Percentiles rank a stretch among this genome's conserved stretches.
These are phyloP conservation scores for Pestalotiopsis sp. DNA, from an alignment of 2,329 filamentous ascomycete species.

Conservation along the genomic window DNA sequence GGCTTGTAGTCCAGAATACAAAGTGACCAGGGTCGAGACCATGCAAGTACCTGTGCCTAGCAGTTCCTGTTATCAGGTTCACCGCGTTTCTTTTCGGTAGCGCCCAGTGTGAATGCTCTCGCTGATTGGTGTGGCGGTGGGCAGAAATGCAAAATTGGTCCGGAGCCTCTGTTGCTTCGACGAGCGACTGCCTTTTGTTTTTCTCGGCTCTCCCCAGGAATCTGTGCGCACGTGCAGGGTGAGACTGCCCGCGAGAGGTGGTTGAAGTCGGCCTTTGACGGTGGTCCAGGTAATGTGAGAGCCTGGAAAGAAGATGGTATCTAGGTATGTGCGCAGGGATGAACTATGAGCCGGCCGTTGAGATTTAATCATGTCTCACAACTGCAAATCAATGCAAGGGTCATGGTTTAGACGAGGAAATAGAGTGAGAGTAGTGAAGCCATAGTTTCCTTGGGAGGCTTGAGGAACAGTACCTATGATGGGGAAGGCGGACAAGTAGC, in stretches of 20 bases:
- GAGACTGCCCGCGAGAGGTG: constrained; percentile 21
- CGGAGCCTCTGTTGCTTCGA: constrained; percentile 9
- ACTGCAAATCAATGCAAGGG: constrained; percentile 10
- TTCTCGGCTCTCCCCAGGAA: constrained; percentile 13
- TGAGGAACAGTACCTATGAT: not conserved
- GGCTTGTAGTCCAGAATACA: constrained; percentile 25
- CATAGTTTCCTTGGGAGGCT: not conserved
- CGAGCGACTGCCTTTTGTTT: constrained; percentile 2
- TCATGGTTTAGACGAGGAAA: not conserved
- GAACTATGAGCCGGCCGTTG: constrained; percentile 10
- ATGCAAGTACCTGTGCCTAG: constrained; percentile 24
- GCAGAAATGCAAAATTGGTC: constrained; percentile 7
- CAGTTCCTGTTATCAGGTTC: constrained; percentile 2
- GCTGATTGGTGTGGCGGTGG: constrained; percentile 6
- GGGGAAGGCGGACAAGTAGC: not conserved
- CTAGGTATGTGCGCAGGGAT: not conserved
- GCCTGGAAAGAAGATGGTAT: not conserved
- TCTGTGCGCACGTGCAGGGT: constrained; percentile 17
- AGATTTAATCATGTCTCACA: constrained; percentile 9
- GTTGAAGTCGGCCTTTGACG: not conserved
- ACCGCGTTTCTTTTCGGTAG: constrained; percentile 5
- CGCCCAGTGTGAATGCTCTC: not conserved
- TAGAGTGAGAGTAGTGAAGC: not conserved
- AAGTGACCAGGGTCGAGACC: constrained; percentile 24
- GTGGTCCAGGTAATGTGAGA: not conserved